phyloP scores from a whole-genome alignment of 2,329 filamentous ascomycete genomes.

The Plenodomus tracheiphilus region DNA sequence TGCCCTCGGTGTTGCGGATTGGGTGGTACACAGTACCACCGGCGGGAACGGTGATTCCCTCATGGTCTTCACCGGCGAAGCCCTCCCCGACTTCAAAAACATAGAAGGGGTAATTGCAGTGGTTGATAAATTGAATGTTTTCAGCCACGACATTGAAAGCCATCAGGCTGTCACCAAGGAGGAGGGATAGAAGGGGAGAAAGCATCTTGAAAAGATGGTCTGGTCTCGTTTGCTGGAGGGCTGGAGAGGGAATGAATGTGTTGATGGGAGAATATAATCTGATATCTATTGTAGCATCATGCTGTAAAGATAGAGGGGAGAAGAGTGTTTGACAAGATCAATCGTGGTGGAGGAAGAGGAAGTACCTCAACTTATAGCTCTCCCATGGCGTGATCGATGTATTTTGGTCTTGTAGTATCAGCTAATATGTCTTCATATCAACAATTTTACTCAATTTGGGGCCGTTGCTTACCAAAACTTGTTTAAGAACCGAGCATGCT shows the following conservation, averaged over 20 bases:
- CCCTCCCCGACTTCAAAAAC: conserved; percentile 7
- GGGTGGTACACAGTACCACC: conserved; percentile 5
- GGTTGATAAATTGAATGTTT: conserved; percentile 24
- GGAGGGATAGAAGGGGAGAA: not conserved
- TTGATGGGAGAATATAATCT: not conserved
- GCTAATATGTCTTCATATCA: not conserved
- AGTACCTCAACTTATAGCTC: not conserved
- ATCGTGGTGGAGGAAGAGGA: not conserved
- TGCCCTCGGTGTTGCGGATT: conserved; percentile 12
- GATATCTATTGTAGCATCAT: too few relatives aligned
- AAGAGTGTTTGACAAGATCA: too few relatives aligned
- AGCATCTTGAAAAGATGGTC: not conserved
- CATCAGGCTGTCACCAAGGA: not conserved
- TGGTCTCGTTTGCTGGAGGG: not conserved
- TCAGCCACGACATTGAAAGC: conserved; percentile 2
- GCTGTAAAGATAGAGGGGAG: too few relatives aligned
- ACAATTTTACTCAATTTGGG: not conserved
- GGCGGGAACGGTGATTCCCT: conserved; percentile 11
- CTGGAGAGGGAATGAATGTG: not conserved
- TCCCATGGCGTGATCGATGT: not conserved
- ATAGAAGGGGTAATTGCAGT: conserved; percentile 26
- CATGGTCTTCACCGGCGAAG: conserved; percentile 7
- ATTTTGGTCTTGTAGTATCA: not conserved
- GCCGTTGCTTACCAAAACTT: not conserved
- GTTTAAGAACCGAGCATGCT: too few relatives aligned